Base-by-base conservation (phyloP, 345 rosid genomes). In the Eutrema yunnanense region DNA sequence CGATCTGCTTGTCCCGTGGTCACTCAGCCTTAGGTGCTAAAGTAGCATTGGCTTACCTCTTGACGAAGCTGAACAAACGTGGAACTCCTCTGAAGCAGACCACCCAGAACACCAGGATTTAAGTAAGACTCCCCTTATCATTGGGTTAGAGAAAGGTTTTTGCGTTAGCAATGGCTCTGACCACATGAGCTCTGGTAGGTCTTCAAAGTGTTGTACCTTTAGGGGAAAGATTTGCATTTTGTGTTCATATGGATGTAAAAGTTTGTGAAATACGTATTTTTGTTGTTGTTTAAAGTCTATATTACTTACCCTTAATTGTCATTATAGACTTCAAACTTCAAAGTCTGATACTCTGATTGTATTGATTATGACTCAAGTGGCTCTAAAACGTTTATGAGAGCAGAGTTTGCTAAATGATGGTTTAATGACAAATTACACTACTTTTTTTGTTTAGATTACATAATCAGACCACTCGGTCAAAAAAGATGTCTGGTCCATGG, bases 401-500 rank as follows among this genome's bases (percentile, higher is more conserved):
- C 88, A 42, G 84, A 79, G 34, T 79, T 79, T 11, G 67, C 79
- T 10, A 84, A 92, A 92, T 92, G 19, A 19, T 30, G 33, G 5
- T 30, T 30, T 30, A 30, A 30, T 30, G 3, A 30, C 33, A 30
- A 30, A 3, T 30, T 36, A 14, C 32, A 63, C 26, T 22, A 64
- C 16, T 65, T 78, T 87, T 40, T 0, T 4, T 1, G 11, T 34
- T 74, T 74, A 93, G 5, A 93, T 90, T 11, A 90, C 98, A 81
- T 94, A 94, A 69, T 91, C 90, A 60, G 97, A 91, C 96, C 97
- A 89, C 8, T 80, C 89, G 65, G 83, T 4, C 22, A 84, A 71
- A 58, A 86, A 79, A 33, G 90, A 91, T 46, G 86, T 89, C 19
- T 91, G 98, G 62, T 94, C 98, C 98, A 94, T 91, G 1, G 87